These are phyloP conservation scores for Colletotrichum caudatum DNA, from an alignment of 2,329 filamentous ascomycete genomes.

Conservation along the genomic window DNA sequence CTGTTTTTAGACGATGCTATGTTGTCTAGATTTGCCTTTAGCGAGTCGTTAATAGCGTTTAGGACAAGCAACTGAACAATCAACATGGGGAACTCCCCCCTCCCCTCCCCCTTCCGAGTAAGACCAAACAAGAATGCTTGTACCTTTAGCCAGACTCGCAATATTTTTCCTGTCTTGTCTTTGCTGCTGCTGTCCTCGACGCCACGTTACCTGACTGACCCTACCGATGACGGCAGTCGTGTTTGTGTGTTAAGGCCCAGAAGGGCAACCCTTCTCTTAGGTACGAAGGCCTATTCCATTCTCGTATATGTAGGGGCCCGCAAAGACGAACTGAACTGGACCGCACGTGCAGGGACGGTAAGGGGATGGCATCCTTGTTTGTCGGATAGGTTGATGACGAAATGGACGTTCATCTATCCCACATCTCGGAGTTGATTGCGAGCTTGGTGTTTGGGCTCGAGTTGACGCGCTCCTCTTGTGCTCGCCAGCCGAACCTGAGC, in stretches of 20 bases:
- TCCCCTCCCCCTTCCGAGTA: not conserved
- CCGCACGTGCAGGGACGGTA: no score
- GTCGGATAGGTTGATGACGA: slow-evolving; percentile 3
- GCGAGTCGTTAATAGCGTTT: not conserved
- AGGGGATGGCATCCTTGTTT: not conserved
- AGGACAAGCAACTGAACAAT: not conserved
- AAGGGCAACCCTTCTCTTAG: not conserved
- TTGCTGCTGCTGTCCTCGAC: not conserved
- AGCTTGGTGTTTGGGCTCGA: not conserved
- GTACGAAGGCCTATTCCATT: not conserved
- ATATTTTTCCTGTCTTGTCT: not conserved
- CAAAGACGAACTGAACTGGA: no score
- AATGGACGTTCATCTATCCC: not conserved
- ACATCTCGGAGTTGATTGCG: not conserved
- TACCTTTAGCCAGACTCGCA: not conserved
- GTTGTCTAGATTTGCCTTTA: not conserved
- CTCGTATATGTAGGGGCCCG: not conserved
- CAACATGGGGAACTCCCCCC: not conserved
- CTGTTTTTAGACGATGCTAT: not conserved
- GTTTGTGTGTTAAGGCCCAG: not conserved
- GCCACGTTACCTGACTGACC: not conserved
- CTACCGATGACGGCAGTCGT: not conserved
- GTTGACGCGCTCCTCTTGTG: not conserved
- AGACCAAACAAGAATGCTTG: not conserved
- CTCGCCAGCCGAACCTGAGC: not conserved